These are phyloP conservation scores for Geosmithia morbida DNA, from an alignment of 2,329 filamentous ascomycete genomes.

Conservation along the genomic window DNA sequence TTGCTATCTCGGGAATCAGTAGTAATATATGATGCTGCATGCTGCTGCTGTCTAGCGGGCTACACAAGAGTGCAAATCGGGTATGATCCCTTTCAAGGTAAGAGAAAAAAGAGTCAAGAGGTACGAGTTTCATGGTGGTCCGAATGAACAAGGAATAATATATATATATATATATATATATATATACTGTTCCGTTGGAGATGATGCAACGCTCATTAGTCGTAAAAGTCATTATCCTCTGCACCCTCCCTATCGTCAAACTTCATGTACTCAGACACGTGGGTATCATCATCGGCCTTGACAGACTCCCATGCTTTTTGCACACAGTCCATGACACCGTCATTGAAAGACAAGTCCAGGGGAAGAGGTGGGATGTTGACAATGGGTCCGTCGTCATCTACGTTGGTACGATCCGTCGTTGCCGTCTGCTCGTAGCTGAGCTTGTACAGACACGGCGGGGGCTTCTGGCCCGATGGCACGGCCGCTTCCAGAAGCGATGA, in stretches of 20 bases:
- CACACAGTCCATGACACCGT: constrained; percentile 52
- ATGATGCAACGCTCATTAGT: no score
- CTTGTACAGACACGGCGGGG: constrained; percentile 27
- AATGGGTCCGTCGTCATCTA: constrained; percentile 25
- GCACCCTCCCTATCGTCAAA: constrained; percentile 62
- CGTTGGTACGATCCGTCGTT: constrained; percentile 9
- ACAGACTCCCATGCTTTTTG: constrained; percentile 49
- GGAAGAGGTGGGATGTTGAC: constrained; percentile 43
- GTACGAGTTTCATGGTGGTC: no score
- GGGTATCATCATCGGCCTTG: neutral
- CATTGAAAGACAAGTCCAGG: constrained; percentile 60
- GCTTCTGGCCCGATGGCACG: constrained; percentile 8
- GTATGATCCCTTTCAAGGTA: no score
- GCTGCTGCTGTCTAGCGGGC: no score
- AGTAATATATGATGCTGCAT: no score
- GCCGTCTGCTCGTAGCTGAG: constrained; percentile 40
- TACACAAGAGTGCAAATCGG: no score
- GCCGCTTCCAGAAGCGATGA: constrained; percentile 22
- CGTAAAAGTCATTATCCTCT: constrained; percentile 39
- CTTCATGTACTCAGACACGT: constrained; percentile 49
- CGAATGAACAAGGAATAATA: no score
- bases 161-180: no score
- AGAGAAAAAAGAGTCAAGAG: no score
- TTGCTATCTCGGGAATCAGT: no score
- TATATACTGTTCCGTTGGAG: no score